A percentile compares a stretch with the other conserved stretches of the same genome.
phyloP scores from a whole-genome alignment of 2,329 filamentous ascomycete genomes.

The Ceratocystis diversiconidia region DNA sequence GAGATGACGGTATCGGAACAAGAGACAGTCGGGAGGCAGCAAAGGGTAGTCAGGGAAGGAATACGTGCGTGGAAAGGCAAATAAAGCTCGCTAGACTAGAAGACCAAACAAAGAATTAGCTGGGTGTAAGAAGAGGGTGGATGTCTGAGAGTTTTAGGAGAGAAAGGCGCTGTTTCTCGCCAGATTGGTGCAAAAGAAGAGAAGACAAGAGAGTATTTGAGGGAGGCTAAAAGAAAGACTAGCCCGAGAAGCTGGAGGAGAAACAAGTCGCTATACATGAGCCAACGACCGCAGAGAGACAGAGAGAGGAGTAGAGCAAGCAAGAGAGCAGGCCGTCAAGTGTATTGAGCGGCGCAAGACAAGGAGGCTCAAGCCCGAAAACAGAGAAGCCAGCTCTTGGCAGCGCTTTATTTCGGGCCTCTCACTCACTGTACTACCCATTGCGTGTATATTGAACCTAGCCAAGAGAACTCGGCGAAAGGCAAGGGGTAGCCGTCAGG shows the following conservation, averaged over 20 bases:
- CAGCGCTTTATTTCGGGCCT: no score
- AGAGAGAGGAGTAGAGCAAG: background rate
- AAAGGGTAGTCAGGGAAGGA: background rate
- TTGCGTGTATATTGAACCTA: no score
- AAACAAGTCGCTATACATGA: no score
- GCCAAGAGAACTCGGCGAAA: no score
- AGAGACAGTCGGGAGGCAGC: background rate
- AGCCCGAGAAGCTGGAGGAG: background rate
- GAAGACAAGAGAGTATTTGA: background rate
- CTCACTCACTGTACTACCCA: no score
- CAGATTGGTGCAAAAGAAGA: background rate
- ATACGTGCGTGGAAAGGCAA: background rate
- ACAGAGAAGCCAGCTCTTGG: no score
- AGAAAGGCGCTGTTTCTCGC: background rate
- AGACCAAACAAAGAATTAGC: background rate
- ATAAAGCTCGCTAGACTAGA: background rate
- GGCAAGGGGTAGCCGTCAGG: no score
- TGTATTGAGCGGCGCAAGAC: no score
- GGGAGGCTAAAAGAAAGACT: background rate
- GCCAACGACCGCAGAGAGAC: background rate
- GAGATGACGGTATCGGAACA: background rate
- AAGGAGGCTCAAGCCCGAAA: no score
- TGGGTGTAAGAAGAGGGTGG: no score
- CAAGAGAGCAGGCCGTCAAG: no score
- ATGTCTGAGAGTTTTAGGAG: no score